These are phyloP conservation scores for Ceratocystis diversiconidia DNA, from an alignment of 2,329 filamentous ascomycete genomes.

Conservation along the genomic window DNA sequence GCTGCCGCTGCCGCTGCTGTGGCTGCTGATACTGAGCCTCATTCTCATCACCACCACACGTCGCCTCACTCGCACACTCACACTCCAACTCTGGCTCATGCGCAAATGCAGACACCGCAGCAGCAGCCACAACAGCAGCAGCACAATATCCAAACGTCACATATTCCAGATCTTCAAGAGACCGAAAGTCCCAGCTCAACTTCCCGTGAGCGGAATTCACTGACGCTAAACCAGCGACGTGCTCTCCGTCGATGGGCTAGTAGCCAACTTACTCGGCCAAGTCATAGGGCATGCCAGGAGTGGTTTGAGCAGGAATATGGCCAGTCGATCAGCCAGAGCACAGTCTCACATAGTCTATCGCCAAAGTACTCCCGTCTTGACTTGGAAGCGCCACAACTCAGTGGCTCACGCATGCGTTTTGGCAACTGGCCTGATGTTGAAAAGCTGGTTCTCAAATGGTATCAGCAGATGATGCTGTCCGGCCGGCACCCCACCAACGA, in stretches of 20 bases:
- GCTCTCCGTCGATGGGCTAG: conserved; percentile 47
- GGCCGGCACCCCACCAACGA: conserved; percentile 48
- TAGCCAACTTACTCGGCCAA: conserved; percentile 40
- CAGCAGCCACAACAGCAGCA: conserved; percentile 15
- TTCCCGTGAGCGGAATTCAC: conserved; percentile 39
- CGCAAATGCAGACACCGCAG: background rate
- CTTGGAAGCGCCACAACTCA: conserved; percentile 43
- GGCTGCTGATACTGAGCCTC: background rate
- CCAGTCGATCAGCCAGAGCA: conserved; percentile 48
- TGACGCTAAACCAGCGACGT: conserved; percentile 48
- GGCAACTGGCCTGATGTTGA: conserved; percentile 52
- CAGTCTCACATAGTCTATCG: conserved; percentile 47
- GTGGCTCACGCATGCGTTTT: conserved; percentile 47
- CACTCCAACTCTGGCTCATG: background rate
- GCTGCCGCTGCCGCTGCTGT: conserved; percentile 1
- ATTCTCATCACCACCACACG: conserved; percentile 4
- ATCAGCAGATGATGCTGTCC: conserved; percentile 36
- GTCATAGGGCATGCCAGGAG: conserved; percentile 48
- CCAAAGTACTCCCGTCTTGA: conserved; percentile 49
- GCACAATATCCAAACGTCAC: background rate
- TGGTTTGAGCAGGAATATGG: conserved; percentile 46
- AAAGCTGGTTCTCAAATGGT: conserved; percentile 42
- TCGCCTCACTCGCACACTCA: background rate
- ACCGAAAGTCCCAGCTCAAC: conserved; percentile 17
- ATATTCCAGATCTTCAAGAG: background rate